These are phyloP conservation scores for Pelargonium cotyledonis DNA, from an alignment of 441 rosid genomes.

Conservation along the genomic window DNA sequence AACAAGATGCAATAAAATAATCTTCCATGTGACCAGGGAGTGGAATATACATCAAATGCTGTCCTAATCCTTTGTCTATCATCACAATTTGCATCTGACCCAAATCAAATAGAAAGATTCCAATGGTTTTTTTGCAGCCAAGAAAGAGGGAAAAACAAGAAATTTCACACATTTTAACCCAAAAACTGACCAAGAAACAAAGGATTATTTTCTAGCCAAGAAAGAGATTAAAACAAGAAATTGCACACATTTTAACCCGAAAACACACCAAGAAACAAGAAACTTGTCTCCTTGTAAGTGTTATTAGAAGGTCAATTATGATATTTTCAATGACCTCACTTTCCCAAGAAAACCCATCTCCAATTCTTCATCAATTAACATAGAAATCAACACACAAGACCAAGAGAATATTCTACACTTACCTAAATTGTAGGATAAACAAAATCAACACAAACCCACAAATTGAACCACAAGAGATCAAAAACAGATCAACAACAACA, in stretches of 20 bases:
- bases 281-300: constrained; percentile 16
- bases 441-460: no score
- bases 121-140: background rate
- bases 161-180: background rate
- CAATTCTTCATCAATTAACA: background rate
- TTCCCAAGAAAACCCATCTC: background rate
- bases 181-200: no score
- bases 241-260: constrained; percentile 25
- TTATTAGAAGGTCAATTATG: background rate
- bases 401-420: background rate
- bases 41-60: constrained; percentile 39
- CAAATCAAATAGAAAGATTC: constrained; percentile 18
- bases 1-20: constrained; percentile 33
- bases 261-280: constrained; percentile 29
- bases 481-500: background rate
- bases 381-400: background rate
- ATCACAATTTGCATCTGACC: constrained; percentile 29
- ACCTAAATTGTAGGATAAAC: no score
- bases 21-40: constrained; percentile 56
- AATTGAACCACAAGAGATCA: background rate
- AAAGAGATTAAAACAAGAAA: constrained; percentile 11
- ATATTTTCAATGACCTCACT: constrained; percentile 5
- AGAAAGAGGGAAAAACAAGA: constrained; percentile 13
- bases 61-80: constrained; percentile 38
- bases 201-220: no score